A percentile compares a stretch with the other conserved stretches of the same genome.
Evolutionary conservation across 805 yeast genomes (phyloP).

Genomic region (Candida koratica): DNA sequence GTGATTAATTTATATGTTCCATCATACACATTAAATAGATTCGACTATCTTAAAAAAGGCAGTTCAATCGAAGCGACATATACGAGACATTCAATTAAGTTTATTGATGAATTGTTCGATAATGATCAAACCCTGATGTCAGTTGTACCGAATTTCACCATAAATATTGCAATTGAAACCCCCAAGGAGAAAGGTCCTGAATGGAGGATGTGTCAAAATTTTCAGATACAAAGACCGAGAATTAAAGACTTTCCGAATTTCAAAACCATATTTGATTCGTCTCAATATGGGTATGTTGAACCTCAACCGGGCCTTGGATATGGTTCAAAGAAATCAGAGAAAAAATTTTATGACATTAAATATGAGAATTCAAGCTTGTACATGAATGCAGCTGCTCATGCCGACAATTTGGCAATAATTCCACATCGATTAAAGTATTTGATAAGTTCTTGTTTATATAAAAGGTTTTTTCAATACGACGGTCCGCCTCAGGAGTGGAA

Average conservation of each 20-base stretch:
- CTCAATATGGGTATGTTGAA: constrained; percentile 17
- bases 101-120: constrained; percentile 48
- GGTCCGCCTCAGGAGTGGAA: constrained; percentile 46
- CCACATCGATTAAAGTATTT: constrained; percentile 53
- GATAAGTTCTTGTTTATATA: constrained; percentile 56
- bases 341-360: constrained; percentile 22
- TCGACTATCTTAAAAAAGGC: constrained; percentile 56
- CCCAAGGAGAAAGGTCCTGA: constrained; percentile 45
- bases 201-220: constrained; percentile 48
- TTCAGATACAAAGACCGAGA: constrained; percentile 43
- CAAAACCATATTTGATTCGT: constrained; percentile 33
- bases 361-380: constrained; percentile 27
- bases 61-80: constrained; percentile 54
- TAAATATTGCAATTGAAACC: constrained; percentile 27
- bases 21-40: constrained; percentile 52
- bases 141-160: constrained; percentile 10
- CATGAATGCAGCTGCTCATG: constrained; percentile 21
- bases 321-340: neutral
- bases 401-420: constrained; percentile 37
- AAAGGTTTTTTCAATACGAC: constrained; percentile 38
- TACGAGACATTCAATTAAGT: constrained; percentile 61
- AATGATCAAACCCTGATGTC: constrained; percentile 2
- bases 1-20: constrained; percentile 47
- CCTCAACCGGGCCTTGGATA: neutral
- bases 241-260: constrained; percentile 48